These are phyloP conservation scores for Onygenales sp. DNA, from an alignment of 2,329 filamentous ascomycete species.

Conservation along the genomic window DNA sequence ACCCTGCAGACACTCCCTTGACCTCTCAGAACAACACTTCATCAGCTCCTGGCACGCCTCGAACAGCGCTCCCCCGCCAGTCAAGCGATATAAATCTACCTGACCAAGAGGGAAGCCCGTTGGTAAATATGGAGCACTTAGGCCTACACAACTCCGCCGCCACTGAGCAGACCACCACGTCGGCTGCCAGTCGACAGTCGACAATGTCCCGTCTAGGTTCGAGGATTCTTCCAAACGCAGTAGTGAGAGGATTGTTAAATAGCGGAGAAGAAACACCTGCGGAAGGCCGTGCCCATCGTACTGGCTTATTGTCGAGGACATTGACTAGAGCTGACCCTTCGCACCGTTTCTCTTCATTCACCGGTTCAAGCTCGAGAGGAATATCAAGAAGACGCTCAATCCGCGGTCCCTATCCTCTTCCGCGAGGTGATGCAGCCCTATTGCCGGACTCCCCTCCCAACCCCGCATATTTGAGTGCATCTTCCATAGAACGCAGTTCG, in stretches of 20 bases:
- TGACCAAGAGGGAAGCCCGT: constrained; percentile 27
- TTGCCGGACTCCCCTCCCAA: constrained; percentile 20
- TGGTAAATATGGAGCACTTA: constrained; percentile 19
- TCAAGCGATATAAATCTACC: background rate
- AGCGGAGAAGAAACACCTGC: constrained; percentile 38
- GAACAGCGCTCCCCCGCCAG: background rate
- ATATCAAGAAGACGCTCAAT: constrained; percentile 30
- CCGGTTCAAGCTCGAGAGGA: constrained; percentile 28
- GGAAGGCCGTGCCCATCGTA: constrained; percentile 36
- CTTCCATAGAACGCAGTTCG: constrained; percentile 17
- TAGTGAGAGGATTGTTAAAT: constrained; percentile 33
- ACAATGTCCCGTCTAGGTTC: constrained; percentile 41
- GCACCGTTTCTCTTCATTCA: constrained; percentile 32
- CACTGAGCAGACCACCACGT: constrained; percentile 25
- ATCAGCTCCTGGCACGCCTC: background rate
- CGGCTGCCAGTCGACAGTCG: constrained; percentile 33
- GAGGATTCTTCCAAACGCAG: constrained; percentile 37
- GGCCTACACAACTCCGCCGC: constrained; percentile 21
- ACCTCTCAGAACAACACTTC: background rate
- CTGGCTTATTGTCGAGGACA: constrained; percentile 31
- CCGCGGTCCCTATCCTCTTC: constrained; percentile 30
- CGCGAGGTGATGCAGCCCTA: constrained; percentile 24
- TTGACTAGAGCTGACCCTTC: constrained; percentile 26
- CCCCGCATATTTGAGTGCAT: constrained; percentile 18
- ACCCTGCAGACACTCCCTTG: background rate